phyloP scores from a whole-genome alignment of 2,329 filamentous ascomycete species.

The Lizonia empirigonia region DNA sequence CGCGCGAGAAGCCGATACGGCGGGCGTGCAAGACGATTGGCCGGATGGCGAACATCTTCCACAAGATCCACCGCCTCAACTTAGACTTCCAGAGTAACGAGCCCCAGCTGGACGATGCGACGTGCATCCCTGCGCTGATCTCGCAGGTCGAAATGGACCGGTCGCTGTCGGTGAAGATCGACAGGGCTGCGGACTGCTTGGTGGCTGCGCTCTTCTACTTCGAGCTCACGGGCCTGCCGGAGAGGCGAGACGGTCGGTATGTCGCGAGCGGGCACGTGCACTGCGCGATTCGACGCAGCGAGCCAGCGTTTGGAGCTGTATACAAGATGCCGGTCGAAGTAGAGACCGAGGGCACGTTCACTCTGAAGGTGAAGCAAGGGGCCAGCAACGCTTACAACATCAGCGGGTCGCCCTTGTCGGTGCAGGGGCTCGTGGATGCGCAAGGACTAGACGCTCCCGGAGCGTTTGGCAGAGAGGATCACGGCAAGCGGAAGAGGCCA shows the following conservation, averaged over 20 bases:
- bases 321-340: background rate
- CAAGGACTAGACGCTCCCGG: background rate
- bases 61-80: background rate
- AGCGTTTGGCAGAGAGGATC: conserved; percentile 20
- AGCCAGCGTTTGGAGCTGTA: background rate
- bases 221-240: background rate
- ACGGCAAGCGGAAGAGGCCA: background rate
- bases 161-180: background rate
- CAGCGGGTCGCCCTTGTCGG: background rate
- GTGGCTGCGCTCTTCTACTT: background rate
- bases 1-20: background rate
- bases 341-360: background rate
- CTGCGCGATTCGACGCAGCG: background rate
- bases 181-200: background rate
- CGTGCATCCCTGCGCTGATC: background rate
- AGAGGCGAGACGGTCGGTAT: background rate
- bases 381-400: background rate
- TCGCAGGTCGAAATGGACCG: background rate
- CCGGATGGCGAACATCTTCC: background rate
- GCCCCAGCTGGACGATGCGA: background rate
- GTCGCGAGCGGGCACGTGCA: background rate
- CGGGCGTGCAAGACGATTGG: background rate
- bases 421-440: background rate
- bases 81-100: background rate
- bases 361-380: background rate